Evolutionary conservation across 176 grass and related monocot species (phyloP).

Genomic region (Miscanthus lutarioriparius): DNA sequence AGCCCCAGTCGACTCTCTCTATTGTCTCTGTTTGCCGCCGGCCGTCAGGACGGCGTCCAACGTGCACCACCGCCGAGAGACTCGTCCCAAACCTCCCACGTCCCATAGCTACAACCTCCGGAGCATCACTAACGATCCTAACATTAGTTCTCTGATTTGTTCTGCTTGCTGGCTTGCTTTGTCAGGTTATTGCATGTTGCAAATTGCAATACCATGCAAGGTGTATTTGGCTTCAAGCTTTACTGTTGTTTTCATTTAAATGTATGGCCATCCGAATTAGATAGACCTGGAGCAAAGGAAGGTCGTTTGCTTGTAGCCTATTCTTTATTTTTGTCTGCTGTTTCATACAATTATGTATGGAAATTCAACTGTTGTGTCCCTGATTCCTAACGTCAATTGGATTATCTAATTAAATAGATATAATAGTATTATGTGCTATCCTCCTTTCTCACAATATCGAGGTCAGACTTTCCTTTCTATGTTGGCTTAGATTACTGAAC

Average conservation of each 20-base stretch:
- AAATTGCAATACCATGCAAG: background rate
- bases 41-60: too few relatives aligned
- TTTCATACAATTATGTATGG: background rate
- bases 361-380: background rate
- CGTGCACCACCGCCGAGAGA: too few relatives aligned
- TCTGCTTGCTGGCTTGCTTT: slow-evolving; percentile 3
- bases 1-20: too few relatives aligned
- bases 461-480: background rate
- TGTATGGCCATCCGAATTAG: background rate
- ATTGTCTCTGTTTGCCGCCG: too few relatives aligned
- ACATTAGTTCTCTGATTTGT: background rate
- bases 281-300: background rate
- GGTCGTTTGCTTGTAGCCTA: background rate
- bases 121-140: too few relatives aligned
- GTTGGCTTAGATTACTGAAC: background rate
- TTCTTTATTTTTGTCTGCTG: background rate
- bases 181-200: background rate
- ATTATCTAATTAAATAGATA: background rate
- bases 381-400: background rate
- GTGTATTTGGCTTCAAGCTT: background rate
- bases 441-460: background rate
- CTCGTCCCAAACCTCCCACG: too few relatives aligned
- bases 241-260: background rate
- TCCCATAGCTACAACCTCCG: too few relatives aligned
- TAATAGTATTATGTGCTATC: background rate